phyloP scores from a whole-genome alignment of 306 rosid genomes.

The Castanea sativa region DNA sequence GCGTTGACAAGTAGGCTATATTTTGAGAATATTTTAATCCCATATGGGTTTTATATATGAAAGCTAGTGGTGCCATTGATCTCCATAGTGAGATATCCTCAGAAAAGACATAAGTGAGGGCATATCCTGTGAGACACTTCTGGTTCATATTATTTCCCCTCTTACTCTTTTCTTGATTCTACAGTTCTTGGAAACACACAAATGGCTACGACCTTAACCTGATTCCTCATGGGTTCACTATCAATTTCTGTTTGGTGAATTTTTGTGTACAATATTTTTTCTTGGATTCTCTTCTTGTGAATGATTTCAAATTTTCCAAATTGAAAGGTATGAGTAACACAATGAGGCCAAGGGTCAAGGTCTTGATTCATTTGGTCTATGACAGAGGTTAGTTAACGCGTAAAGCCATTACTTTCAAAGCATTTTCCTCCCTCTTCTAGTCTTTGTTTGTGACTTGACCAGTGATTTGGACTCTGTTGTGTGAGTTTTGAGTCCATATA shows the following conservation, averaged over 20 bases:
- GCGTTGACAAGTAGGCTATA: slow-evolving; percentile 20
- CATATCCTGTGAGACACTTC: slow-evolving; percentile 15
- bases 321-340: slow-evolving; percentile 56
- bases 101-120: slow-evolving; percentile 11
- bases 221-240: background rate
- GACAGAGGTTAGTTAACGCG: slow-evolving; percentile 58
- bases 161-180: background rate
- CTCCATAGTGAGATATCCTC: slow-evolving; percentile 19
- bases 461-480: background rate
- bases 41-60: slow-evolving; percentile 21
- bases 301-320: background rate
- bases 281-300: background rate
- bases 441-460: background rate
- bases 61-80: background rate
- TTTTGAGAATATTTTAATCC: background rate
- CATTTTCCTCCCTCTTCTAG: too few species aligned
- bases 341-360: slow-evolving; percentile 66
- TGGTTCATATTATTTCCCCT: slow-evolving; percentile 2
- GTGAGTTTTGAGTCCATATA: slow-evolving; percentile 12
- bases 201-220: background rate
- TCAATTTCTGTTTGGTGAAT: background rate
- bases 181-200: background rate
- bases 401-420: background rate
- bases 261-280: background rate
- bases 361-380: slow-evolving; percentile 57